These are phyloP conservation scores for Candida adriatica DNA, from an alignment of 805 yeast species.

Conservation along the genomic window DNA sequence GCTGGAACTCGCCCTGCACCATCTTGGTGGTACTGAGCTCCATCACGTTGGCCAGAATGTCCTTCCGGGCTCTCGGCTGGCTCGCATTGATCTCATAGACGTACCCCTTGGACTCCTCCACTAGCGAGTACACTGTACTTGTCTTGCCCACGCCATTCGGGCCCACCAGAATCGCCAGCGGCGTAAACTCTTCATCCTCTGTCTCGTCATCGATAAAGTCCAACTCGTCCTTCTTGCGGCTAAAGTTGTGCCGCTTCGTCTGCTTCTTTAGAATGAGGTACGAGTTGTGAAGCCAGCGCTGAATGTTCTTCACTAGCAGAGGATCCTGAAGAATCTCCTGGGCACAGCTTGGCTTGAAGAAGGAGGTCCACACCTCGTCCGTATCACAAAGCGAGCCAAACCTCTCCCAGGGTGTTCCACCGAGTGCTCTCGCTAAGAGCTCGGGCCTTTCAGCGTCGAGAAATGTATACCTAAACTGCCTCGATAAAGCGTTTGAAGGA, in stretches of 20 bases:
- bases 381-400: too few relatives aligned
- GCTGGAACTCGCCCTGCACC: slow-evolving; percentile 41
- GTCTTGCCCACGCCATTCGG: slow-evolving; percentile 75
- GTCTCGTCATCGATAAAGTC: slow-evolving; percentile 27
- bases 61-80: slow-evolving; percentile 66
- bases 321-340: slow-evolving; percentile 26
- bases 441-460: too few relatives aligned
- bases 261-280: slow-evolving; percentile 27
- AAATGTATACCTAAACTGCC: too few relatives aligned
- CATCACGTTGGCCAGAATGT: slow-evolving; percentile 53
- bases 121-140: slow-evolving; percentile 60
- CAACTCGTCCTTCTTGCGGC: slow-evolving; percentile 23
- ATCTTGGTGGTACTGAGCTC: slow-evolving; percentile 83
- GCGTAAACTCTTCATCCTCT: slow-evolving; percentile 38
- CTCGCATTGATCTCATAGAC: slow-evolving; percentile 79
- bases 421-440: too few relatives aligned
- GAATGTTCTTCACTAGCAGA: slow-evolving; percentile 15
- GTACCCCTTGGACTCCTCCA: slow-evolving; percentile 55
- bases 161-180: slow-evolving; percentile 63
- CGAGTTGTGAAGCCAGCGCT: slow-evolving; percentile 27
- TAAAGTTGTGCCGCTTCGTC: slow-evolving; percentile 28
- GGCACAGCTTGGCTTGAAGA: slow-evolving; percentile 25
- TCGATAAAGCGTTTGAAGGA: too few relatives aligned
- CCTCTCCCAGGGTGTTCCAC: too few relatives aligned
- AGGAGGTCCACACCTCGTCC: slow-evolving; percentile 23